Evolutionary conservation across 768 basidiomycete species (phyloP), one percentile per base, ranked within the genome.

Genomic region (Termitomyces sp.): DNA sequence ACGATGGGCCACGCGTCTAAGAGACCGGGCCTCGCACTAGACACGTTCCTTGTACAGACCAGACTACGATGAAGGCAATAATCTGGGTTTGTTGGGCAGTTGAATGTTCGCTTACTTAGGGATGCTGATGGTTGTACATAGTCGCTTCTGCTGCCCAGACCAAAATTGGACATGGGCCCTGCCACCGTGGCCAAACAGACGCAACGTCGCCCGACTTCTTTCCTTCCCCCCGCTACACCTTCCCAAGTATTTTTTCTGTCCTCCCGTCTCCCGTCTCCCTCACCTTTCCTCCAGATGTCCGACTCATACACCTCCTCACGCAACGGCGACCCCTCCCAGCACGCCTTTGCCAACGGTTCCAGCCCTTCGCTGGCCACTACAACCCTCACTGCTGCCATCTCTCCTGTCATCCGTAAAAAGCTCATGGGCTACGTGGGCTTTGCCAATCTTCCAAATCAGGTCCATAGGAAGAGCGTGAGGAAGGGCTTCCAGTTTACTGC

Each of bases 401-500:
- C 81, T 59, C 76, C 75, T 66, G 78, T 81, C 71, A 82, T 83
- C 68, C 89, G 91, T 76, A 95, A 94, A 86, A 95, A 95, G 78
- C 81, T 95, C 67, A 92, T 90, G 85, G 92, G 93, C 68, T 95
- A 93, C 72, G 93, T 96, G 60, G 93, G 93, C 54, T 96, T 99
- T 71, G 93, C 95, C 71, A 98, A 97, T 75, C 83, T 99, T 53
- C 97, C 97, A 52, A 98, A 99, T 83, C 97, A 99, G 75, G 96
- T 98, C 47, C 97, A 99, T 78, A 89, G 97, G 76, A 93, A 97
- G 80, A 96, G 94, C 68, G 91, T 97, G 50, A 84, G 94, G 79
- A 98, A 95, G 76, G 96, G 97, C 47, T 99, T 98, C 82, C 93
- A 98, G 74, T 99, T 99, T 79, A 96, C 95, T 56, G 82, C 87